phyloP scores from a whole-genome alignment of 1,139 yeast species.

The Protomyces inouyei region DNA sequence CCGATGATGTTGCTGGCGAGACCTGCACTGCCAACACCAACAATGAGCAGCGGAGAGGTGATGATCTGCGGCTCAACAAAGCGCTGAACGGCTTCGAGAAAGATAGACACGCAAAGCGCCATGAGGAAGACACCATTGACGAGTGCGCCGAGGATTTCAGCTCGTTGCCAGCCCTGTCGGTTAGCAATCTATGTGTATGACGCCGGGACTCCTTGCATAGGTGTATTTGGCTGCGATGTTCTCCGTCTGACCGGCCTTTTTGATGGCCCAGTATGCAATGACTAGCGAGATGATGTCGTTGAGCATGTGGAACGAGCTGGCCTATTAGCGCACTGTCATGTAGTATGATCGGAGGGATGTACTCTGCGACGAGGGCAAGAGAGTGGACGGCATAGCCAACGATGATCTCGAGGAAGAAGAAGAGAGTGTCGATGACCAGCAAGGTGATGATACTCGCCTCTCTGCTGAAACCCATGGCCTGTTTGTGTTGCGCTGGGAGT shows the following conservation, averaged over 20 bases:
- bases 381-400: constrained; percentile 45
- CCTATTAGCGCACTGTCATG: constrained; percentile 50
- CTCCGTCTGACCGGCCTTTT: constrained; percentile 65
- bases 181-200: constrained; percentile 53
- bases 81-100: constrained; percentile 88
- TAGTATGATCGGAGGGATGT: neutral
- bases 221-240: constrained; percentile 69
- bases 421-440: constrained; percentile 68
- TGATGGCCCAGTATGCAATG: constrained; percentile 95
- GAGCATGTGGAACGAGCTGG: constrained; percentile 89
- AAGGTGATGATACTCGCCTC: constrained; percentile 76
- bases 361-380: constrained; percentile 31
- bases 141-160: constrained; percentile 84
- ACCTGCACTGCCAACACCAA: constrained; percentile 79
- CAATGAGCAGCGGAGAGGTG: constrained; percentile 70
- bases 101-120: constrained; percentile 87
- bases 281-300: constrained; percentile 86
- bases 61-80: constrained; percentile 75
- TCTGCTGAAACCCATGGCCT: constrained; percentile 35
- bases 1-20: constrained; percentile 78
- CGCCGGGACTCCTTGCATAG: constrained; percentile 62
- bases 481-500: neutral
- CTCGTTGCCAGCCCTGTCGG: constrained; percentile 90
- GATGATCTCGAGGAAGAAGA: constrained; percentile 78
- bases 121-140: constrained; percentile 87